A percentile compares a stretch with the other conserved stretches of the same genome.
Conservation (phyloP, 495 filamentous ascomycete genomes). For the Viridothelium virens region DNA sequence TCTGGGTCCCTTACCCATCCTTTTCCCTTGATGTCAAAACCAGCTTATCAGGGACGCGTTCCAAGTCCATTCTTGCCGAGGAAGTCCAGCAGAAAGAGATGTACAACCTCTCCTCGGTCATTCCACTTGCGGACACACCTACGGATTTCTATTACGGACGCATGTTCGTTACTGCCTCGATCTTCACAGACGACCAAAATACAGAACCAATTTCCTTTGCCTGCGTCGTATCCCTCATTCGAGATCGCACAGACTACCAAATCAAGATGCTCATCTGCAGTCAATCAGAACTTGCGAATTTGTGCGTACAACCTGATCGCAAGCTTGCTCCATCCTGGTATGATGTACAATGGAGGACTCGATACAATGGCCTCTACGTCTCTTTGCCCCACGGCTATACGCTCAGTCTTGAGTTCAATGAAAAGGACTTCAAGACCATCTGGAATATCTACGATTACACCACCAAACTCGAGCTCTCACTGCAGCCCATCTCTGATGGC, state of each 20-base stretch:
- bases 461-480: constrained; percentile 57
- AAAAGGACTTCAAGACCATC: constrained; percentile 64
- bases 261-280: constrained; percentile 63
- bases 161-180: constrained; percentile 59
- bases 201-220: constrained; percentile 57
- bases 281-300: constrained; percentile 65
- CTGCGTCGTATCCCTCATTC: constrained; percentile 63
- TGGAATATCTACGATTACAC: constrained; percentile 79
- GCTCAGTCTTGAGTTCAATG: constrained; percentile 58
- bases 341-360: constrained; percentile 66
- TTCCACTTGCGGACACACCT: constrained; percentile 65
- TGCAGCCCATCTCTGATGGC: constrained; percentile 46
- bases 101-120: constrained; percentile 20
- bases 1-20: constrained; percentile 67
- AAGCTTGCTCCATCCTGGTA: constrained; percentile 67
- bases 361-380: constrained; percentile 52
- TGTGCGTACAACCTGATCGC: constrained; percentile 62
- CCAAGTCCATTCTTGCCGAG: constrained; percentile 42
- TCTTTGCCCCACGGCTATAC: constrained; percentile 61
- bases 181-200: constrained; percentile 61
- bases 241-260: constrained; percentile 57
- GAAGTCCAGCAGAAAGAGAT: constrained; percentile 46
- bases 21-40: constrained; percentile 59
- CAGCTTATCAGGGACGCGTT: constrained; percentile 55
- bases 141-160: constrained; percentile 65